Evolutionary conservation across 768 basidiomycete species (phyloP), one percentile per base, ranked within the genome.

Genomic region (Rhizopogon salebrosus): DNA sequence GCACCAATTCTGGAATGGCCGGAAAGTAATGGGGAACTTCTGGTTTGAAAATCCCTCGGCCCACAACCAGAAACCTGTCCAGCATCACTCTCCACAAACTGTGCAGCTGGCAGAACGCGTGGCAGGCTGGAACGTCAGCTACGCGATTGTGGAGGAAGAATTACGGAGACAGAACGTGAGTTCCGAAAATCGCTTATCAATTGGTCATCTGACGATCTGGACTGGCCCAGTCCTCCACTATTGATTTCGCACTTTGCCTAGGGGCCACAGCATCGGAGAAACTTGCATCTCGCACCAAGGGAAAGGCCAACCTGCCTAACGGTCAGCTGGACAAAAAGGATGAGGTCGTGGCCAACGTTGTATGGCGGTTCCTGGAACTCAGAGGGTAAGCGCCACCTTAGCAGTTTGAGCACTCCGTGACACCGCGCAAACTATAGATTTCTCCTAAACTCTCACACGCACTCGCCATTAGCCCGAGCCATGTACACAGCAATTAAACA

Each of bases 291-390:
- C 84, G 92, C 38, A 98, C 95, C 43, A 89, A 87, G 68, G 76
- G 79, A 37, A 89, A 85, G 72, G 62, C 67, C n/a, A 74, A 62
- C 48, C 59, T 70, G 29, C 62, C 72, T 24, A 62, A 60, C 35
- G 62, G 61, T 6, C 79, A 83, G 14, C 77, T 99, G 24, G 95
- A 98, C 55, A 98, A 97, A 74, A 98, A 98, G 73, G 97, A 99
- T 62, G 97, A 99, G 69, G 78, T 97, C 0, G 97, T 99, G 3
- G 95, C 95, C 7, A 99, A 99, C 65, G 94, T 95, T 24, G 90
- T 99, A 51, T 98, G 95, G 95, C 83, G 95, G 49, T 98, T 98
- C 80, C 80, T 99, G 52, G 95, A 98, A 68, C 75, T 98, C 53
- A 77, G 97, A 70, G 93, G 94, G 95, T 95, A 70, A 66, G 53